These are phyloP conservation scores for Austropuccinia psidii DNA, from an alignment of 1,284 basidiomycete species.

Conservation along the genomic window DNA sequence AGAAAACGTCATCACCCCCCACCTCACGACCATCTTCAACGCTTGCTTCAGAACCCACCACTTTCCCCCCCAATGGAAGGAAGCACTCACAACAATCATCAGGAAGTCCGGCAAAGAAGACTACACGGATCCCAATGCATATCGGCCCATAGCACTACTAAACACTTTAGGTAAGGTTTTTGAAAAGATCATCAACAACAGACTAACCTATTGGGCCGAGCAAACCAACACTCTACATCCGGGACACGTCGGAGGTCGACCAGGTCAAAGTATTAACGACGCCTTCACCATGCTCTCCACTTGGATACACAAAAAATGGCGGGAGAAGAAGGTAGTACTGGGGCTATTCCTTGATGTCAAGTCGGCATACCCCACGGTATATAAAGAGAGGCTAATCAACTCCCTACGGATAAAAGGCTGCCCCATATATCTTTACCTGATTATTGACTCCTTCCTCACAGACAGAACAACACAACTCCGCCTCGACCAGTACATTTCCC, in stretches of 20 bases:
- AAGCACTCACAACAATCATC: neutral
- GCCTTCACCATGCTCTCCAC: neutral
- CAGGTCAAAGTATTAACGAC: neutral
- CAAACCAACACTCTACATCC: neutral
- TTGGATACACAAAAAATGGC: constrained; percentile 7
- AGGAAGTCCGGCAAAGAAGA: neutral
- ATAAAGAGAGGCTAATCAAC: neutral
- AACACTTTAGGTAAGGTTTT: neutral
- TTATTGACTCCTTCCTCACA: neutral
- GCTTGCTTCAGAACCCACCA: neutral
- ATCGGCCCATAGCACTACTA: neutral
- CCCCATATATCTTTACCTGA: neutral
- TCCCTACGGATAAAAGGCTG: neutral
- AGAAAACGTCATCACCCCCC: neutral
- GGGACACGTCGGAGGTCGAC: neutral
- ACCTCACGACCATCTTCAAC: neutral
- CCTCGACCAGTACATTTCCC: neutral
- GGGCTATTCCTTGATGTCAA: constrained; percentile 2
- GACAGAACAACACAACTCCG: neutral
- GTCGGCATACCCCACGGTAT: neutral
- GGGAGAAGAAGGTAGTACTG: neutral
- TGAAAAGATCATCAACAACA: neutral
- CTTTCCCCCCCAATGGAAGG: neutral
- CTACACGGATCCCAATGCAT: neutral
- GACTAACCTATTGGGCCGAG: neutral